Conservation (phyloP, 2,329 filamentous ascomycete species). For the Tolypocladium tundrense region DNA sequence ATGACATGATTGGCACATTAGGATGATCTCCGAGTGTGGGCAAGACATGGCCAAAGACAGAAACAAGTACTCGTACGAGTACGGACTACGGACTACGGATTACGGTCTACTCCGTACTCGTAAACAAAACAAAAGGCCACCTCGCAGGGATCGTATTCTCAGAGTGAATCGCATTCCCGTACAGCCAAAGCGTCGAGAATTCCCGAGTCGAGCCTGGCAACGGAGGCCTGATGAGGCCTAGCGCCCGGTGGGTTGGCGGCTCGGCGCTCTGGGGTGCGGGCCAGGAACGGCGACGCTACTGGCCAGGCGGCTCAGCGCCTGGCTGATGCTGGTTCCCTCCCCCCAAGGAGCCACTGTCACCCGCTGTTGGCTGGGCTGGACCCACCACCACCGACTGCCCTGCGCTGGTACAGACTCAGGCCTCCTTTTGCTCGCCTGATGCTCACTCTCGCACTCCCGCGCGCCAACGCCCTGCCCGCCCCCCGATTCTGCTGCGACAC, state of each 20-base stretch:
- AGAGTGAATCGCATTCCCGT: no score
- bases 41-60: no score
- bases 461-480: not conserved
- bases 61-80: no score
- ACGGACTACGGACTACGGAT: no score
- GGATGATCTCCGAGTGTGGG: no score
- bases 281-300: slow-evolving; percentile 1
- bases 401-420: not conserved
- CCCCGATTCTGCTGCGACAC: not conserved
- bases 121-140: no score
- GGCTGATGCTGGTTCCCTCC: not conserved
- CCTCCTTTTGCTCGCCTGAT: not conserved
- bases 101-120: no score
- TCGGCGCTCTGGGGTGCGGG: not conserved
- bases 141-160: no score
- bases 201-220: not conserved
- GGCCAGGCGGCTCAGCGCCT: not conserved
- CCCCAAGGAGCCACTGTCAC: not conserved
- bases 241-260: not conserved
- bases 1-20: not conserved
- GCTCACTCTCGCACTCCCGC: not conserved
- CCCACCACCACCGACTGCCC: no score
- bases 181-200: no score
- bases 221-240: not conserved
- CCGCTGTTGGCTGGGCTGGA: not conserved